Base-by-base conservation (phyloP, 768 basidiomycete genomes). In the Phlebiopsis flavidoalba region DNA sequence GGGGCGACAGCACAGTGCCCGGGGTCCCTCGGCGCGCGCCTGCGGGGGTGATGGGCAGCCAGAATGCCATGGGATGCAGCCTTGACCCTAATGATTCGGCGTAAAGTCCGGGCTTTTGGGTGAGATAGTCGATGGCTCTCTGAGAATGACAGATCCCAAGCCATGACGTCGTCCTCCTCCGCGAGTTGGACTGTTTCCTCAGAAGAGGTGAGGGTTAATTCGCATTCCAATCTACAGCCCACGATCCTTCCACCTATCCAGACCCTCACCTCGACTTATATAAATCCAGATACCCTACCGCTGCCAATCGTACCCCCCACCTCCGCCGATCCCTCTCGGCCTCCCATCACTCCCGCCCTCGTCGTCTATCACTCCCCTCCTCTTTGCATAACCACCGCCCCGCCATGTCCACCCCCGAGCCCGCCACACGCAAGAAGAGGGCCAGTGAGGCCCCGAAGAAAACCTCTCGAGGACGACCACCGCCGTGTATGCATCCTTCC, bases 401-500 rank as follows among this genome's bases (percentile, higher is more conserved):
- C 26, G 26, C 26, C 64, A 70, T 70, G 69, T 70, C 70, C 36
- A 45, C 62, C 60, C 61, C 67, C 47, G 50, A 62, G 46, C 48
- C 62, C 36, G 53, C 61, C 54, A 24, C 54, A 54, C 55, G 66
- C 66, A 74, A 69, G 66, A 70, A 68, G 66, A 64, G 62, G 19
- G 37, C 58, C 59, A 61, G 70, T 49, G 67, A 71, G 22, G 48
- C 65, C 26, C 62, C 58, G 12, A 65, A 74, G 57, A 64, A 71
- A 21, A 67, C 74, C 37, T 69, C 78, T n/a, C 19, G 80, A 80
- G 40, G 78, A 76, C 55, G 83, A 84, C 67, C 83, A 86, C 61
- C 78, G 83, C 31, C 67, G 70, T n/a, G n/a, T 71, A 62, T 51
- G 69, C 21, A 50, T 24, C 55, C 5, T 15, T 36, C 21, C 50